Evolutionary conservation across 2,329 filamentous ascomycete species (phyloP), one percentile per base, ranked within the genome.

Genomic region (Fusarium sp.): DNA sequence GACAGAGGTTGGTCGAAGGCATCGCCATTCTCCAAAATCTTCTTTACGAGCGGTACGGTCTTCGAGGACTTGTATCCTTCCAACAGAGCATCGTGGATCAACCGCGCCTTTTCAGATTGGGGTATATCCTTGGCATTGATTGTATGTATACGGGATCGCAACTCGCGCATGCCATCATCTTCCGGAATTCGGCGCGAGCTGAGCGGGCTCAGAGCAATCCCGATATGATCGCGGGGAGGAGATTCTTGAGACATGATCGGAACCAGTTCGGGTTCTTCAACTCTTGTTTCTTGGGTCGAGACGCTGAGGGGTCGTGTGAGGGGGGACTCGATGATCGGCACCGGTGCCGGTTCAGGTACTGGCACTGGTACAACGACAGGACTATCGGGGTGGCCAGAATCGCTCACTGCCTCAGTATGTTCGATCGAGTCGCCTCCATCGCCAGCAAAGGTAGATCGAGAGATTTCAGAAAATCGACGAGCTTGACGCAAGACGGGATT

Each of bases 121-220:
- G 85, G 77, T 46, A 89, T 82, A 23, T 88, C 82, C 68, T 84
- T 83, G 25, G 85, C 82, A 75, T 93, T 90, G 63, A 95, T 90
- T 21, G 81, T 82, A 60, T 91, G 84, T 67, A 96, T 93, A 64
- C 87, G 87, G 66, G 81, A 84, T 71, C 92, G 84, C 71, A 95
- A 77, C 54, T 80, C 78, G 18, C 85, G 83, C 90, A 93, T 94
- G 42, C 92, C 92, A 81, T 96, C 92, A 74, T 95, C 91, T 74
- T 90, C 92, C 2, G 92, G 91, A 39, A 93, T 78, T 37, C 72
- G 76, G 15, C 74, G 76, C 46, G 69, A 72, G 58, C 72, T 76
- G 53, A 60, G 67, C 11, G 76, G 72, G 40, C 72, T 74, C 57
- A 75, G 53, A 13, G 75, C 72, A 48, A 78, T 76, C 41, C 75